Percentiles rank a stretch among this genome's conserved stretches.
Evolutionary conservation across 1,284 basidiomycete genomes (phyloP).

Genomic region (Vanrija sp.): DNA sequence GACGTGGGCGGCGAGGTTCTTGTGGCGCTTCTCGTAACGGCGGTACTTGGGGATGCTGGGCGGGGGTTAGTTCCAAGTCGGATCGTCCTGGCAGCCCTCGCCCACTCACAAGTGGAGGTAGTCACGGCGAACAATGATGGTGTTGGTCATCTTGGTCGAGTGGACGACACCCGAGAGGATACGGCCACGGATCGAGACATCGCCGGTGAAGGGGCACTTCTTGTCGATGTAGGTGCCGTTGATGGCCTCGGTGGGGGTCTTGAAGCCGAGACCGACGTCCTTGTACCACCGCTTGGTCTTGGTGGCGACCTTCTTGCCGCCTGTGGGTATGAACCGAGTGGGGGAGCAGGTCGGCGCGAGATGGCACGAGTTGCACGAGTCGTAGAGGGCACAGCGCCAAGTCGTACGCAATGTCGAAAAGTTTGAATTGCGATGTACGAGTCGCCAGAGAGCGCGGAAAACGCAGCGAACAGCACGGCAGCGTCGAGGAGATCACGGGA

Average conservation of each 20-base stretch:
- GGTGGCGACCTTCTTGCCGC: slow-evolving; percentile 81
- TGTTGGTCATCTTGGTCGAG: slow-evolving; percentile 97
- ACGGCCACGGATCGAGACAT: slow-evolving; percentile 96
- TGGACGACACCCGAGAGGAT: slow-evolving; percentile 97
- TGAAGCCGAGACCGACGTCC: slow-evolving; percentile 95
- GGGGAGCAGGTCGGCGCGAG: not conserved
- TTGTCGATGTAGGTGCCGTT: slow-evolving; percentile 99
- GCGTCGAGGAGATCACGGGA: not conserved
- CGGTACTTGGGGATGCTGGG: slow-evolving; percentile 88
- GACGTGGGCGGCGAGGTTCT: slow-evolving; percentile 95
- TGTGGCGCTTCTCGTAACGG: slow-evolving; percentile 96
- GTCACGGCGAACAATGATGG: slow-evolving; percentile 95
- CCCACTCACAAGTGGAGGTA: slow-evolving; percentile 74
- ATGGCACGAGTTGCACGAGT: not conserved
- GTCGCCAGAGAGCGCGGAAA: not conserved
- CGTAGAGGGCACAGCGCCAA: not conserved
- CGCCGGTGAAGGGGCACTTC: slow-evolving; percentile 97
- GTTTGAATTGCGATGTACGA: not conserved
- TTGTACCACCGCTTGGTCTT: slow-evolving; percentile 99
- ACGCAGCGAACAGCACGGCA: not conserved
- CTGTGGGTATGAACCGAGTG: slow-evolving; percentile 47
- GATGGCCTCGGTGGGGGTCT: slow-evolving; percentile 91
- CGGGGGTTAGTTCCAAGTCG: not conserved
- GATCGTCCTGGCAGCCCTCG: not conserved
- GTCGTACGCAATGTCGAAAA: not conserved